These are phyloP conservation scores for Aspergillus cavernicola DNA, from an alignment of 495 filamentous ascomycete species.

Conservation along the genomic window DNA sequence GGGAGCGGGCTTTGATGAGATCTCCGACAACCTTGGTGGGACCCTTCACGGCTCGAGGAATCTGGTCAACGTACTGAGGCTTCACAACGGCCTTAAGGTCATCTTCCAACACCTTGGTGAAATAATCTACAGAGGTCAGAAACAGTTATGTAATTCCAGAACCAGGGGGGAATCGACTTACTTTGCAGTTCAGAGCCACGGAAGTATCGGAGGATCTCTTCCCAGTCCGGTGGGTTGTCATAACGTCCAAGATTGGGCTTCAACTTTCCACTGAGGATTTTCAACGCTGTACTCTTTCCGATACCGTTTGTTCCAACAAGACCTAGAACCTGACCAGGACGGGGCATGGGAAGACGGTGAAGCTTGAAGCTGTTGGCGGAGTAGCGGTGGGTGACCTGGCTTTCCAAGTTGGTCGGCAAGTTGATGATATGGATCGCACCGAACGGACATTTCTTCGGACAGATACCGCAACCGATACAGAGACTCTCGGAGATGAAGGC, in stretches of 20 bases:
- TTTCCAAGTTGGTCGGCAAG: constrained; percentile 96
- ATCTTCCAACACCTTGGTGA: constrained; percentile 96
- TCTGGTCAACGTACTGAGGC: constrained; percentile 98
- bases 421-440: constrained; percentile 99
- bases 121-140: constrained; percentile 67
- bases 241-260: constrained; percentile 96
- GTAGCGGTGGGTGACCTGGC: constrained; percentile 95
- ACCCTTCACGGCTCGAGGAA: constrained; percentile 84
- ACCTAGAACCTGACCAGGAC: constrained; percentile 94
- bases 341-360: constrained; percentile 89
- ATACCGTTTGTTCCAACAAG: constrained; percentile 99
- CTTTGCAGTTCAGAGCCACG: constrained; percentile 95
- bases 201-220: constrained; percentile 97
- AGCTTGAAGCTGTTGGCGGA: constrained; percentile 99
- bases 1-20: constrained; percentile 67
- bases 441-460: constrained; percentile 99
- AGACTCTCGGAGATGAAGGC: constrained; percentile 95
- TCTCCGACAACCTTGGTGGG: constrained; percentile 69
- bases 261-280: constrained; percentile 95
- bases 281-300: constrained; percentile 96
- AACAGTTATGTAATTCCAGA: neutral
- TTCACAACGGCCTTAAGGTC: constrained; percentile 96
- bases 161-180: constrained; percentile 37
- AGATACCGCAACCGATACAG: constrained; percentile 98
- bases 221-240: constrained; percentile 97